Percentiles rank a stretch among this genome's conserved stretches.
These are phyloP conservation scores for Dactylellina parvicollis DNA, from an alignment of 2,329 filamentous ascomycete species.

Conservation along the genomic window DNA sequence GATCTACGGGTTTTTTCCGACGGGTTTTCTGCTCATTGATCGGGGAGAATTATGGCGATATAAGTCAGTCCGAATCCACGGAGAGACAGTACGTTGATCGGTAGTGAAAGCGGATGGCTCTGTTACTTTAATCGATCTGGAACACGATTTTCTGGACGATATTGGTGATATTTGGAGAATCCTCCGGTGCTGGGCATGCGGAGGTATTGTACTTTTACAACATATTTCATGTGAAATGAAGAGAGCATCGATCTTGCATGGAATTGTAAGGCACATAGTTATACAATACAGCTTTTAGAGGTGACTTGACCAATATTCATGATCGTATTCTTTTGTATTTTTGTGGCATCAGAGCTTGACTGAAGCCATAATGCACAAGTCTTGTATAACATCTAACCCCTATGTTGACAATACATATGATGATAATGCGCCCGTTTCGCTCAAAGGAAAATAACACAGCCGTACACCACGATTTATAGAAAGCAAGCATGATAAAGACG, in stretches of 20 bases:
- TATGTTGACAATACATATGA: conserved; percentile 18
- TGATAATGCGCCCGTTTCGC: too few species aligned
- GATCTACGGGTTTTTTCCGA: conserved; percentile 55
- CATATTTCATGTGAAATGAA: too few species aligned
- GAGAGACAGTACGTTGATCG: conserved; percentile 31
- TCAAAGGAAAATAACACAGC: conserved; percentile 2
- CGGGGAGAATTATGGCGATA: too few species aligned
- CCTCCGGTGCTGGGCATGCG: too few species aligned
- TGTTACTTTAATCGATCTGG: conserved; percentile 1
- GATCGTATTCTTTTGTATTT: too few species aligned
- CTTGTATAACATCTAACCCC: conserved; percentile 39
- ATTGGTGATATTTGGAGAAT: conserved; percentile 14
- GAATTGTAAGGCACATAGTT: too few species aligned
- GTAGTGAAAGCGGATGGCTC: neutral
- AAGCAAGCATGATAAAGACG: neutral
- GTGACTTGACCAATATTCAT: too few species aligned
- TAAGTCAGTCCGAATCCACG: neutral
- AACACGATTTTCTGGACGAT: conserved; percentile 18
- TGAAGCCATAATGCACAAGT: neutral
- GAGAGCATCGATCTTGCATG: too few species aligned
- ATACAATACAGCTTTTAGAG: too few species aligned
- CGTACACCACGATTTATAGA: conserved; percentile 4
- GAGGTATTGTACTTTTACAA: too few species aligned
- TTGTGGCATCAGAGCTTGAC: neutral
- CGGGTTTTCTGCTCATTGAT: too few species aligned